Conservation (phyloP, 1,284 basidiomycete species). For the Cystobasidiaceae sp. region DNA sequence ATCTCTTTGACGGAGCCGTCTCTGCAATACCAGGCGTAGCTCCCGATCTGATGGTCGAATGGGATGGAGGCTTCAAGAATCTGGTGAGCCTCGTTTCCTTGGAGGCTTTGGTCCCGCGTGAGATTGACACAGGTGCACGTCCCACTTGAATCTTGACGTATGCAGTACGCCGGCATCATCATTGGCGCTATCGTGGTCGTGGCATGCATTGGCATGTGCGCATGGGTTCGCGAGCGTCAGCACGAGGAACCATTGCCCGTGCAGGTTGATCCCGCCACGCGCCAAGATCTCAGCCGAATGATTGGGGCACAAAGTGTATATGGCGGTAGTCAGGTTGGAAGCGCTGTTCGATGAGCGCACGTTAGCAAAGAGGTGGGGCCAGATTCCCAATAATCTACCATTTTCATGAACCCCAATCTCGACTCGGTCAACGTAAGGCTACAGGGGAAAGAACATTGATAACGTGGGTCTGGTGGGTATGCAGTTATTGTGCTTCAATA, state of each 20-base stretch:
- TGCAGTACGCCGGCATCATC: not conserved
- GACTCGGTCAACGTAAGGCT: too few species aligned
- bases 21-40: slow-evolving; percentile 12
- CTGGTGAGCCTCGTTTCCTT: not conserved
- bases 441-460: too few species aligned
- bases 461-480: not conserved
- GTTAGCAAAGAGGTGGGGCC: too few species aligned
- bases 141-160: not conserved
- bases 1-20: not conserved
- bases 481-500: not conserved
- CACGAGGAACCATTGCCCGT: not conserved
- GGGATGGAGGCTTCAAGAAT: not conserved
- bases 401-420: too few species aligned
- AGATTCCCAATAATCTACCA: too few species aligned
- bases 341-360: too few species aligned
- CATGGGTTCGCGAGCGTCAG: not conserved
- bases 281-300: too few species aligned
- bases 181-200: not conserved
- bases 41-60: not conserved
- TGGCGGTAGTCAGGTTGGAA: too few species aligned
- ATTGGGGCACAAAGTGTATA: too few species aligned
- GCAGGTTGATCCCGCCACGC: not conserved
- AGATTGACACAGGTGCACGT: not conserved
- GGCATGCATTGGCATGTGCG: not conserved
- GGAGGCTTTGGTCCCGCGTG: not conserved